These are phyloP conservation scores for Calonectria pauciramosa DNA, from an alignment of 2,329 filamentous ascomycete genomes.

Conservation along the genomic window DNA sequence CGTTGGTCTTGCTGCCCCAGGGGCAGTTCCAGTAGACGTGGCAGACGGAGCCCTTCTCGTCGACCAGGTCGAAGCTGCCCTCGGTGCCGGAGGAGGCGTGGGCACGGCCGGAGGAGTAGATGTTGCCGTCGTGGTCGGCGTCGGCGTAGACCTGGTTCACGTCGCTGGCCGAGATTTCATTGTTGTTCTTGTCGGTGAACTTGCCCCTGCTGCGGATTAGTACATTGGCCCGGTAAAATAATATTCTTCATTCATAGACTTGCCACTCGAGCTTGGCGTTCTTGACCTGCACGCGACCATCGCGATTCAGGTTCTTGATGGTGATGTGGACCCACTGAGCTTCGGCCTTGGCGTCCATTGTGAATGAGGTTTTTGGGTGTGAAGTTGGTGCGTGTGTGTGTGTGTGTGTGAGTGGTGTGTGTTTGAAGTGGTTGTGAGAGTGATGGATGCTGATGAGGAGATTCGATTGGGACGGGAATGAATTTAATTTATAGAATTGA, in stretches of 20 bases:
- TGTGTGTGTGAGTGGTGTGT: background rate
- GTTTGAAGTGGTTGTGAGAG: background rate
- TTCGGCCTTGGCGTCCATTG: background rate
- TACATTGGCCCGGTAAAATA: accelerated
- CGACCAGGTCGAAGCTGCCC: background rate
- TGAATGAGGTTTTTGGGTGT: background rate
- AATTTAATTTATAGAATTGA: background rate
- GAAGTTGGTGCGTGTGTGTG: background rate
- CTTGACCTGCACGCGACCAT: background rate
- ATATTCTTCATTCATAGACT: background rate
- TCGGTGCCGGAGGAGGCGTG: background rate
- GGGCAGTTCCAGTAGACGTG: background rate
- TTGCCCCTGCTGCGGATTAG: background rate
- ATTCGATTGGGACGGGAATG: background rate
- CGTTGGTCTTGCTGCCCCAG: background rate
- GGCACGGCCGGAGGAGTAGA: background rate
- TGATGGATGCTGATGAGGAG: background rate
- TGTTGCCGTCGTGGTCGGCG: background rate
- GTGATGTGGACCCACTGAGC: background rate
- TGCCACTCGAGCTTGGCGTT: background rate
- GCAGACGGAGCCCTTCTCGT: background rate
- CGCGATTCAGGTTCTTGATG: background rate
- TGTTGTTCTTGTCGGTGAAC: background rate
- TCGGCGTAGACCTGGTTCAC: background rate
- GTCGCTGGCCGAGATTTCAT: background rate